Evolutionary conservation across 305 asterid genomes (phyloP).

Genomic region (Fraxinus floribunda): DNA sequence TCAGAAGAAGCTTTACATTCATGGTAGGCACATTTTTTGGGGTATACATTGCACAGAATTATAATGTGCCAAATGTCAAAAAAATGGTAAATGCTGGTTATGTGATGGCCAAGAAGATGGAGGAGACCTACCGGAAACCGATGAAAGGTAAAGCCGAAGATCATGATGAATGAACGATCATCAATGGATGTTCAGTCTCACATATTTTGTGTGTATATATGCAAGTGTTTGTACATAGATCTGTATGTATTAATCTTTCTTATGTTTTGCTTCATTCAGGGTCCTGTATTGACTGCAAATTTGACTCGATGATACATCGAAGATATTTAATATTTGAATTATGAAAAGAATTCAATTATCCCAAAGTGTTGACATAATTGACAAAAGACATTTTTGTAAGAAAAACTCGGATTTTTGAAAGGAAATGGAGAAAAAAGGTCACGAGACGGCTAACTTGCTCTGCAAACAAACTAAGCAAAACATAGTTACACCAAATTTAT

Average conservation of each 20-base stretch:
- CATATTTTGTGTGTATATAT: neutral
- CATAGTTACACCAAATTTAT: too few relatives aligned
- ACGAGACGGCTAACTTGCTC: too few relatives aligned
- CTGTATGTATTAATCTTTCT: neutral
- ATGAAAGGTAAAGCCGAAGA: neutral
- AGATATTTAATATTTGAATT: neutral
- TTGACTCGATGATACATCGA: too few relatives aligned
- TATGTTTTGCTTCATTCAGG: neutral
- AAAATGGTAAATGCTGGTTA: slow-evolving; percentile 23
- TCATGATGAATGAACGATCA: slow-evolving; percentile 15
- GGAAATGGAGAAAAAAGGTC: too few relatives aligned
- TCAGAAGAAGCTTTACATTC: slow-evolving; percentile 31
- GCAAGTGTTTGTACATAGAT: neutral
- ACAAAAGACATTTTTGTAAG: neutral
- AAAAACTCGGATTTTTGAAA: neutral
- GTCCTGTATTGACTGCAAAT: neutral
- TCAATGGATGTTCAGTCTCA: neutral
- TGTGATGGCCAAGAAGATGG: slow-evolving; percentile 20
- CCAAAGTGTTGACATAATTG: too few relatives aligned
- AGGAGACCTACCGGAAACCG: slow-evolving; percentile 33
- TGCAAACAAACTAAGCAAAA: too few relatives aligned
- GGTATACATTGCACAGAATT: slow-evolving; percentile 41
- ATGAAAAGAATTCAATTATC: neutral
- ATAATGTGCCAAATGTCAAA: slow-evolving; percentile 33
- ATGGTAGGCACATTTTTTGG: slow-evolving; percentile 40